These are phyloP conservation scores for Mortierella sp. DNA, from an alignment of 371 early-diverging fungal species.

Conservation along the genomic window DNA sequence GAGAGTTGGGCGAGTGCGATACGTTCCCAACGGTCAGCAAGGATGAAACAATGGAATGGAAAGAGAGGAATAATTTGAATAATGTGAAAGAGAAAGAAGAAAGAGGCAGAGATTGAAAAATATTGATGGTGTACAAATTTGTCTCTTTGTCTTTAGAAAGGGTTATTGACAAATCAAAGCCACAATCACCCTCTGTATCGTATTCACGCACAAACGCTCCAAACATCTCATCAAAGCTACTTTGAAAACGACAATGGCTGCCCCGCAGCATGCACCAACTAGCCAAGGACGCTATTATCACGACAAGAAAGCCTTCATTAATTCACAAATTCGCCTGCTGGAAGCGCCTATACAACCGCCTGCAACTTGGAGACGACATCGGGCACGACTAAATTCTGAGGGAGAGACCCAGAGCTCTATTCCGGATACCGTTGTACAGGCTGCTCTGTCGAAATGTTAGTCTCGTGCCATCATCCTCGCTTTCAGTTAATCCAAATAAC, in stretches of 20 bases:
- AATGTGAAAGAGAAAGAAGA: neutral
- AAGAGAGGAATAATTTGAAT: neutral
- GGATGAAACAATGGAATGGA: neutral
- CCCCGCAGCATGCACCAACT: neutral
- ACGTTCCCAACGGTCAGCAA: neutral
- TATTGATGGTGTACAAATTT: too few relatives aligned
- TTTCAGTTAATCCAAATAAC: neutral
- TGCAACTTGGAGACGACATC: conserved; percentile 29
- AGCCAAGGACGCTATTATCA: conserved; percentile 52
- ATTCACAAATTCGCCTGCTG: conserved; percentile 35
- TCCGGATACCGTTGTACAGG: conserved; percentile 25
- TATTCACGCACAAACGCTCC: too few relatives aligned
- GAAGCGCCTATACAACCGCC: conserved; percentile 32
- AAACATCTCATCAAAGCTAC: neutral
- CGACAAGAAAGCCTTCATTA: conserved; percentile 49
- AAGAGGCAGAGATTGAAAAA: neutral
- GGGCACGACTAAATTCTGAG: conserved; percentile 18
- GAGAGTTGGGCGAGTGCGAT: neutral
- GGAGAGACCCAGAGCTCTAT: conserved; percentile 18
- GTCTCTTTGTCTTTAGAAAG: neutral
- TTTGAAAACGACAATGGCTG: neutral
- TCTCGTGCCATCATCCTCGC: neutral
- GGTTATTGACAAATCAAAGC: neutral
- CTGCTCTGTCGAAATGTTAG: conserved; percentile 34
- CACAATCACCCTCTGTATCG: neutral